Percentiles rank a stretch among this genome's conserved stretches.
Conservation (phyloP, 1,139 yeast species). For the Arxiozyma bovina region DNA sequence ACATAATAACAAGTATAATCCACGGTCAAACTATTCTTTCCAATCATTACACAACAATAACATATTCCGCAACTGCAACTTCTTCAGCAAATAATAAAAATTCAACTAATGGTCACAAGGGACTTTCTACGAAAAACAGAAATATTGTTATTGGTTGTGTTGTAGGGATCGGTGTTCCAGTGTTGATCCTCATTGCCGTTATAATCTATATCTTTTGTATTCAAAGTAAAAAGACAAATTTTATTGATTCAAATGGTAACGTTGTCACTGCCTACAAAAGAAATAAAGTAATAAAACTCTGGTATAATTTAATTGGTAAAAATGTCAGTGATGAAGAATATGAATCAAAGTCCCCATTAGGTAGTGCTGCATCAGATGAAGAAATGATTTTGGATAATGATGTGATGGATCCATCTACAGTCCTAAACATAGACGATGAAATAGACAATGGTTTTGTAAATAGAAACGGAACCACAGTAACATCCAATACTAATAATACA, state of each 20-base stretch:
- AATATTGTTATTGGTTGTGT: conserved; percentile 44
- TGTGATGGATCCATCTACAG: neutral
- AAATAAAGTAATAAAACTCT: conserved; percentile 25
- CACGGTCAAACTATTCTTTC: conserved; percentile 30
- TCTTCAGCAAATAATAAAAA: conserved; percentile 13
- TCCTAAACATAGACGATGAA: neutral
- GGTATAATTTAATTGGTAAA: conserved; percentile 26
- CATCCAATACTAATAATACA: neutral
- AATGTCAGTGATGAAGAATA: conserved; percentile 20
- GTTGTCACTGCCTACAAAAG: conserved; percentile 31
- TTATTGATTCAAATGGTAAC: conserved; percentile 36
- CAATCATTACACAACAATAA: conserved; percentile 28
- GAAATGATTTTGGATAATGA: conserved; percentile 1
- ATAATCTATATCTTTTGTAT: conserved; percentile 27
- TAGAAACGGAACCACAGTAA: neutral
- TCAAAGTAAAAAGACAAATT: conserved; percentile 28
- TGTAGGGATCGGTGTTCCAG: conserved; percentile 36
- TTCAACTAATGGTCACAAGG: conserved; percentile 26
- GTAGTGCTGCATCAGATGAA: conserved; percentile 18
- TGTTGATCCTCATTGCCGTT: conserved; percentile 18
- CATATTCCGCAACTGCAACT: conserved; percentile 18
- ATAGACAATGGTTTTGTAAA: neutral
- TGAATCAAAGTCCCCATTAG: conserved; percentile 26
- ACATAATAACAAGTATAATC: conserved; percentile 25
- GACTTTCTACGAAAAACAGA: conserved; percentile 37